A percentile compares a stretch with the other conserved stretches of the same genome.
phyloP scores from a whole-genome alignment of 2,329 filamentous ascomycete genomes.

The Thielaviopsis populi region DNA sequence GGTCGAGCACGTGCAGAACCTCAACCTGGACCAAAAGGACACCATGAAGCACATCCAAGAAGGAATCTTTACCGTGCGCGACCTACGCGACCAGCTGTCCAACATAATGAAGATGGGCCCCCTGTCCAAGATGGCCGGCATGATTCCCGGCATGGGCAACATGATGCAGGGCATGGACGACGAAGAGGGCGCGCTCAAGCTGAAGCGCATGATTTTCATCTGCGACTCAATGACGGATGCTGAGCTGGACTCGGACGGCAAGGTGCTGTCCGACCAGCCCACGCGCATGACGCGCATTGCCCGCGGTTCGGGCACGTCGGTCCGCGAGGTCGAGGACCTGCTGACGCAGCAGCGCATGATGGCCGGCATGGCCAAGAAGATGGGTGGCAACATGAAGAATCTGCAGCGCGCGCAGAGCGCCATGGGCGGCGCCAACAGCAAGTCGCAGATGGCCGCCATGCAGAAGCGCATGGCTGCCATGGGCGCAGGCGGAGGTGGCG shows the following conservation, averaged over 20 bases:
- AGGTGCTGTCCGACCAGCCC: slow-evolving; percentile 83
- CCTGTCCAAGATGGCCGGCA: slow-evolving; percentile 90
- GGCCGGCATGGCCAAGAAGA: slow-evolving; percentile 98
- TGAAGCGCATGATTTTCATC: slow-evolving; percentile 98
- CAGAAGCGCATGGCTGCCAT: slow-evolving; percentile 96
- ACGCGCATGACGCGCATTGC: slow-evolving; percentile 86
- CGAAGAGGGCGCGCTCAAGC: slow-evolving; percentile 81
- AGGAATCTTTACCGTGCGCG: slow-evolving; percentile 88
- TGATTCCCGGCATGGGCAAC: slow-evolving; percentile 90
- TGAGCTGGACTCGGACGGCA: slow-evolving; percentile 89
- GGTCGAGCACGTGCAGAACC: slow-evolving; percentile 88
- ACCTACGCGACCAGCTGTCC: slow-evolving; percentile 83
- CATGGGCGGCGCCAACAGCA: slow-evolving; percentile 70
- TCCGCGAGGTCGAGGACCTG: slow-evolving; percentile 86
- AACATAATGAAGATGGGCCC: slow-evolving; percentile 99
- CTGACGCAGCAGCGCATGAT: slow-evolving; percentile 98
- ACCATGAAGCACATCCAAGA: slow-evolving; percentile 98
- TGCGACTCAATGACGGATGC: slow-evolving; percentile 97
- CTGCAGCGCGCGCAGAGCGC: slow-evolving; percentile 87
- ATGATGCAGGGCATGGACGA: slow-evolving; percentile 96
- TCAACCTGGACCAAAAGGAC: slow-evolving; percentile 94
- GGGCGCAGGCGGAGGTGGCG: slow-evolving; percentile 59
- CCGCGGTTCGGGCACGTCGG: slow-evolving; percentile 74
- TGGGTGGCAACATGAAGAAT: slow-evolving; percentile 95
- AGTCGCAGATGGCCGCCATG: slow-evolving; percentile 87